Conservation (phyloP, 495 filamentous ascomycete species). For the Lasiosphaeria hispida region DNA sequence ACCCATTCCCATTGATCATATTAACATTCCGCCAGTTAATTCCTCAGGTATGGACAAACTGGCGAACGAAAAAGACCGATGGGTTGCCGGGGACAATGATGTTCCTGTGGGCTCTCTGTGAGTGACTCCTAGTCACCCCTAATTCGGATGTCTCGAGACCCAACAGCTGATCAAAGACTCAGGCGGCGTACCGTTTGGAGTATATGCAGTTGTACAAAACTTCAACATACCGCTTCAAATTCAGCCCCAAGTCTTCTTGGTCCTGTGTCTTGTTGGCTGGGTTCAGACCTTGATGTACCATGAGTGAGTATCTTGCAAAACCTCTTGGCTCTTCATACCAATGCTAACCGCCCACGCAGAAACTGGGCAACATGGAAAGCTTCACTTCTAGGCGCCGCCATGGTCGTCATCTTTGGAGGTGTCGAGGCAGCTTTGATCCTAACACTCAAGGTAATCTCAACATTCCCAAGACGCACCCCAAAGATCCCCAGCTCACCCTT, state of each 20-base stretch:
- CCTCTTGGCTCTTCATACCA: background rate
- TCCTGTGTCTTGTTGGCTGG: constrained; percentile 64
- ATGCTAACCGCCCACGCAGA: constrained; percentile 26
- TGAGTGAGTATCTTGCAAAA: constrained; percentile 41
- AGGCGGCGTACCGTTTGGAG: constrained; percentile 48
- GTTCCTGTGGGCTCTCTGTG: constrained; percentile 70
- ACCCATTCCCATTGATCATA: background rate
- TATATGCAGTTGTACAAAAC: constrained; percentile 50
- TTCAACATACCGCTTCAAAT: constrained; percentile 75
- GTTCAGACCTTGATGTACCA: constrained; percentile 63
- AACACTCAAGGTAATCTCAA: constrained; percentile 52
- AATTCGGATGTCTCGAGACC: background rate
- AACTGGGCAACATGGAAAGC: constrained; percentile 54
- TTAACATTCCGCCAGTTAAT: constrained; percentile 30
- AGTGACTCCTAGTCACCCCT: constrained; percentile 12
- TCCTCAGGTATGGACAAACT: constrained; percentile 68
- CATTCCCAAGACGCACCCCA: too few relatives aligned
- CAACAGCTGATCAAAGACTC: background rate
- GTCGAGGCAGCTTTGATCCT: constrained; percentile 62
- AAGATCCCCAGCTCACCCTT: background rate
- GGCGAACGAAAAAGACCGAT: constrained; percentile 65
- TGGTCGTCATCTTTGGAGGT: constrained; percentile 52
- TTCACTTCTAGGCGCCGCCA: constrained; percentile 36
- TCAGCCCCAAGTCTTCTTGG: constrained; percentile 69
- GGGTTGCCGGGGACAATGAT: constrained; percentile 72